phyloP scores from a whole-genome alignment of 1,139 yeast species.

The Candida tetrigidarum region DNA sequence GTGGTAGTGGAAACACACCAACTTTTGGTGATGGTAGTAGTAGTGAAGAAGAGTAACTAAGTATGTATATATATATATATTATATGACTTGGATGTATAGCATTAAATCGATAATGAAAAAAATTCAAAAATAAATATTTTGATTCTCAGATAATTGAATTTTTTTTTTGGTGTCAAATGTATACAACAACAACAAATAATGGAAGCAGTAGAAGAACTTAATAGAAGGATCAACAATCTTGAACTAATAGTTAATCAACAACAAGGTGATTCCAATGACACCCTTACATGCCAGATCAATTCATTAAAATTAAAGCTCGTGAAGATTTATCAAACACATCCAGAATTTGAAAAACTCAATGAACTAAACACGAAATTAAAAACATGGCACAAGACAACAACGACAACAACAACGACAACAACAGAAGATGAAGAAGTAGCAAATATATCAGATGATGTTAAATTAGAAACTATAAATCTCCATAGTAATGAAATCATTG shows the following conservation, averaged over 20 bases:
- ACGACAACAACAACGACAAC: not conserved
- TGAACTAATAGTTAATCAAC: not conserved
- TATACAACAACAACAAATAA: not conserved
- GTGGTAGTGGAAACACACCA: slow-evolving; percentile 28
- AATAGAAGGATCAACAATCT: not conserved
- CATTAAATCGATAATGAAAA: too few relatives aligned
- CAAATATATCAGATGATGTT: slow-evolving; percentile 14
- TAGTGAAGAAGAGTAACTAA: slow-evolving; percentile 41
- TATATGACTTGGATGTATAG: not conserved
- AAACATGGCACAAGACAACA: slow-evolving; percentile 19
- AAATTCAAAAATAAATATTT: too few relatives aligned
- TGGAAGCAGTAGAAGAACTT: not conserved
- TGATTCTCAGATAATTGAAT: too few relatives aligned
- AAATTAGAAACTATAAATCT: slow-evolving; percentile 26
- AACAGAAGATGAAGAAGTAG: not conserved
- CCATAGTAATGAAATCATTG: slow-evolving; percentile 18
- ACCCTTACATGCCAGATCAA: slow-evolving; percentile 11
- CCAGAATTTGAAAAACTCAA: slow-evolving; percentile 27
- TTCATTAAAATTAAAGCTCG: slow-evolving; percentile 15
- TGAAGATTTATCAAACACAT: slow-evolving; percentile 22
- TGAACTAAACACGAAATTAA: slow-evolving; percentile 23
- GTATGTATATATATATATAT: not conserved
- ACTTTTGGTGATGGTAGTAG: slow-evolving; percentile 36
- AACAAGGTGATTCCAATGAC: not conserved
- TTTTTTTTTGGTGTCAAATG: not conserved